These are phyloP conservation scores for Leishmania tropica DNA, from an alignment of 208 protist species.

Conservation along the genomic window DNA sequence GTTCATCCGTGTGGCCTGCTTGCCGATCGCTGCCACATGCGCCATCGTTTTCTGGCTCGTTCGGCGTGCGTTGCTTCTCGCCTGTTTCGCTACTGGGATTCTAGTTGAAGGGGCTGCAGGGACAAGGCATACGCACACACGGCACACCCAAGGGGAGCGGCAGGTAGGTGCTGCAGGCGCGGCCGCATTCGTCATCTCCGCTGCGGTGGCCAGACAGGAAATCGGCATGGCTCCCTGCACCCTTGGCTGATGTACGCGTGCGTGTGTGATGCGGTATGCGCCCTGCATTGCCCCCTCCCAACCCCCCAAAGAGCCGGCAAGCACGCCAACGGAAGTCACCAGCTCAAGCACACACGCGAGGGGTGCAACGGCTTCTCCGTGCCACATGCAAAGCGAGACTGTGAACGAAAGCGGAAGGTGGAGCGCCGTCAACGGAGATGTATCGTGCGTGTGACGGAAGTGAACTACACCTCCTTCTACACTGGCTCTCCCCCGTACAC, in stretches of 20 bases:
- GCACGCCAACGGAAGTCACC: neutral
- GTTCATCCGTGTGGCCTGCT: neutral
- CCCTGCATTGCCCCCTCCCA: neutral
- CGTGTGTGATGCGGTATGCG: neutral
- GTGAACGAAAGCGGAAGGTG: neutral
- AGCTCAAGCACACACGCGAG: neutral
- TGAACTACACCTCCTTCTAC: neutral
- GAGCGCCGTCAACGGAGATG: neutral
- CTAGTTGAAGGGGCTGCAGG: neutral
- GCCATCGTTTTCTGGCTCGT: neutral
- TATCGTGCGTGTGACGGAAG: too few relatives aligned
- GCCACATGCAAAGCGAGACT: neutral
- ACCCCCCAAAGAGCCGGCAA: too few relatives aligned
- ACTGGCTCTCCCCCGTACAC: neutral
- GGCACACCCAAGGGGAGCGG: neutral
- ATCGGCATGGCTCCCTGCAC: neutral
- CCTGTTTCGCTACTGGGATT: neutral
- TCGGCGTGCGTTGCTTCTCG: neutral
- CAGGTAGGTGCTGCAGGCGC: neutral
- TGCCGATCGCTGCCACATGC: neutral
- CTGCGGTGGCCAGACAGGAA: neutral
- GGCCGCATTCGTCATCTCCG: neutral
- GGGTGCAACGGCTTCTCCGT: neutral
- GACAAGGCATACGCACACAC: neutral
- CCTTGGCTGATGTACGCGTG: neutral